Conservation (phyloP, 441 rosid species). For the Gossypium laxum region DNA sequence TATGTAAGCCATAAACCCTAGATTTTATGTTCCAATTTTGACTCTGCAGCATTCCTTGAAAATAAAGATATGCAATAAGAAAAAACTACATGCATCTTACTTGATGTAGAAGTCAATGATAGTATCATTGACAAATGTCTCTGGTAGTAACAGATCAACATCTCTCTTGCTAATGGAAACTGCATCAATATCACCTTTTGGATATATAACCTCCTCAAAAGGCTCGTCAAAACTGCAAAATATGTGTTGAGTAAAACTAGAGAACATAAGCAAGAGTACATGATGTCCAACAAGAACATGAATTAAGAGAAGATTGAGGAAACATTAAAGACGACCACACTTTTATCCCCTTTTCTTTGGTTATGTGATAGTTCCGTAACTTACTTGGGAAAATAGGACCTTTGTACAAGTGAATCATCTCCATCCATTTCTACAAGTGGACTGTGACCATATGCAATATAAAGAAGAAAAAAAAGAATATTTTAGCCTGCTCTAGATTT, state of each 20-base stretch:
- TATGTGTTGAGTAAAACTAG: conserved; percentile 14
- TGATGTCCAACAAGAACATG: background rate
- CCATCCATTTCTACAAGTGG: conserved; percentile 32
- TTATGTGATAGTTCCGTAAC: conserved; percentile 13
- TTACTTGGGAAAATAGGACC: conserved; percentile 71
- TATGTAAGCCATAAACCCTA: background rate
- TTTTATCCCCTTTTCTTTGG: background rate
- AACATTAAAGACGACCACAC: background rate
- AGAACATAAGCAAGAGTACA: background rate
- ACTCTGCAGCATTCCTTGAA: background rate
- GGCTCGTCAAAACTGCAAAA: conserved; percentile 67
- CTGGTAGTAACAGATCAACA: conserved; percentile 67
- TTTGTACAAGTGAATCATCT: conserved; percentile 30
- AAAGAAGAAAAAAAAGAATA: background rate
- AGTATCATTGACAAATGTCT: conserved; percentile 62
- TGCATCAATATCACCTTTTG: conserved; percentile 57
- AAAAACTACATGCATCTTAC: conserved; percentile 26
- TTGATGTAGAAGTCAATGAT: conserved; percentile 67
- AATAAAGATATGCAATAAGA: background rate
- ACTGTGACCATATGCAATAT: conserved; percentile 34
- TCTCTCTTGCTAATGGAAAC: conserved; percentile 56
- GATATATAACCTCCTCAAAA: conserved; percentile 66
- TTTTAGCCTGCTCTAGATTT: background rate
- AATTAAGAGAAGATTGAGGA: background rate
- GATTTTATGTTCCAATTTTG: conserved; percentile 8